Percentiles rank a stretch among this genome's conserved stretches.
These are phyloP conservation scores for Rhodotorula babjevae DNA, from an alignment of 768 basidiomycete genomes.

Conservation along the genomic window DNA sequence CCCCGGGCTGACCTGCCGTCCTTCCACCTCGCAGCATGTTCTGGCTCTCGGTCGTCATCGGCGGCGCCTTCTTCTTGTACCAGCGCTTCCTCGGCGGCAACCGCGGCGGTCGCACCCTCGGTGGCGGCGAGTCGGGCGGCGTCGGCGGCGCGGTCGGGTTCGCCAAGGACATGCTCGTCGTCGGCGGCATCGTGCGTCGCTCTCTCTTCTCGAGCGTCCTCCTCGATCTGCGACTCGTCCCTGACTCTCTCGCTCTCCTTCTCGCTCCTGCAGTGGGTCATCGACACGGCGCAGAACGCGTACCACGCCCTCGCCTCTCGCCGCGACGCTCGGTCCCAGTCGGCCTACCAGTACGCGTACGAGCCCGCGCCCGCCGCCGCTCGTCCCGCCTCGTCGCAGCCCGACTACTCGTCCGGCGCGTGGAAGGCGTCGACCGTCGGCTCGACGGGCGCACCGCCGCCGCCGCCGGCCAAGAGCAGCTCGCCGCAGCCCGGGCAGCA, in stretches of 20 bases:
- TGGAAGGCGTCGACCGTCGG: conserved; percentile 10
- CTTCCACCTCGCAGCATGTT: background rate
- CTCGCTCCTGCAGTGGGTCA: background rate
- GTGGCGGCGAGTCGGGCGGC: background rate
- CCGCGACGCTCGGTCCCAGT: background rate
- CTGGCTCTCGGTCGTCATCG: conserved; percentile 18
- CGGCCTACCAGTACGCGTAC: conserved; percentile 14
- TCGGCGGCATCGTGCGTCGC: conserved; percentile 20
- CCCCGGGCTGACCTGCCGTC: background rate
- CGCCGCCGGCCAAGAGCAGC: background rate
- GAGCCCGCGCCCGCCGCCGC: conserved; percentile 1
- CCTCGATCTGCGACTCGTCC: background rate
- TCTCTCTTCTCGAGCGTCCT: background rate
- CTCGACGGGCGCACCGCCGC: conserved; percentile 5
- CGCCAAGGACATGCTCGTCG: conserved; percentile 30
- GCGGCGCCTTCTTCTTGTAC: conserved; percentile 15
- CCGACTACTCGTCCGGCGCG: conserved; percentile 28
- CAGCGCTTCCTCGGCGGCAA: conserved; percentile 12
- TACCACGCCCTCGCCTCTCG: conserved; percentile 11
- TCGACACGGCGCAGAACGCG: conserved; percentile 24
- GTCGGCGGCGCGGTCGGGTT: conserved; percentile 12
- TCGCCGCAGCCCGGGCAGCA: conserved; percentile 2
- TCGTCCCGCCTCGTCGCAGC: background rate
- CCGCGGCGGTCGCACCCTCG: conserved; percentile 5
- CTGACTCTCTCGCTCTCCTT: background rate